Evolutionary conservation across 164 flowering plant genomes (phyloP).

Genomic region (Brasenia schreberi): DNA sequence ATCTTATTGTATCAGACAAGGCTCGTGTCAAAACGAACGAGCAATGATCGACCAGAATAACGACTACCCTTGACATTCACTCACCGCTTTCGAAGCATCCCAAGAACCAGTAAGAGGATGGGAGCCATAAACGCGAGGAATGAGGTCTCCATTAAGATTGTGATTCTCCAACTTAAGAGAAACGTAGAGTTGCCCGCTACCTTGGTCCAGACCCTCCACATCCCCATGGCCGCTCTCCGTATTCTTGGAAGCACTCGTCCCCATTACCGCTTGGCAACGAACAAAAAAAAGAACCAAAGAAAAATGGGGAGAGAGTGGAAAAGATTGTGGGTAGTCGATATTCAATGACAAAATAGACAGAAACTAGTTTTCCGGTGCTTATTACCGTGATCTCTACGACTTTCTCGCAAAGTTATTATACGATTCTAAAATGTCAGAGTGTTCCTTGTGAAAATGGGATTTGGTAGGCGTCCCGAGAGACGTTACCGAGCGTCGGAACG

Average conservation of each 20-base stretch:
- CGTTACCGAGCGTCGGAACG: no score
- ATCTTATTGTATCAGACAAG: not conserved
- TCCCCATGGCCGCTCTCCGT: slow-evolving; percentile 39
- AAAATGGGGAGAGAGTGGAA: no score
- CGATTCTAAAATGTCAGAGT: no score
- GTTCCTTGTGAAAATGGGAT: no score
- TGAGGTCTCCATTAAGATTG: slow-evolving; percentile 45
- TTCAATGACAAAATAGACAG: no score
- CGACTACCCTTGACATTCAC: not conserved
- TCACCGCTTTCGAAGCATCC: slow-evolving; percentile 87
- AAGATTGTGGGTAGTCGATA: no score
- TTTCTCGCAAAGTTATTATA: no score
- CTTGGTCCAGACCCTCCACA: slow-evolving; percentile 32
- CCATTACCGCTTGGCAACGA: slow-evolving; percentile 23
- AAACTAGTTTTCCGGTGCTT: no score
- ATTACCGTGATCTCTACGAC: no score
- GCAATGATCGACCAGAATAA: not conserved
- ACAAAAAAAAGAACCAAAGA: no score
- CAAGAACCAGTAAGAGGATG: slow-evolving; percentile 89
- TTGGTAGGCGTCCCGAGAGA: no score
- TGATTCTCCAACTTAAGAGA: slow-evolving; percentile 86
- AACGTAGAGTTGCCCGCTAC: slow-evolving; percentile 78
- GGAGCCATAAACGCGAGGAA: slow-evolving; percentile 89
- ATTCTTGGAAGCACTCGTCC: slow-evolving; percentile 57
- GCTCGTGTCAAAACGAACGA: not conserved